Evolutionary conservation across 106 monocot species (phyloP).

Genomic region (Allium fistulosum): DNA sequence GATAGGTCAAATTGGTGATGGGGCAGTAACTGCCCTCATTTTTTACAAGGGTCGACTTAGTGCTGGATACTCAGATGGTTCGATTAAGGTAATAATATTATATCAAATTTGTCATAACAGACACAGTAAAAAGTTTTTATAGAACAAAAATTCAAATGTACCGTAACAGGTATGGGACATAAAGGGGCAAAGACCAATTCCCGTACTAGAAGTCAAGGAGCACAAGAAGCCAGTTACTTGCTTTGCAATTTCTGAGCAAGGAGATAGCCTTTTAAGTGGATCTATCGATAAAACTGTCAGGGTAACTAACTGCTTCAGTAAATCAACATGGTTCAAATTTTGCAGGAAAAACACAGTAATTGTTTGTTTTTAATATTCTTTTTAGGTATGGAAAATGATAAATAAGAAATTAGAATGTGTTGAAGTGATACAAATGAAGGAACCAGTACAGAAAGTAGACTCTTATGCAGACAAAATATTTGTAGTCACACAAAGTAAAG

Average conservation of each 20-base stretch:
- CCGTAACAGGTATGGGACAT: slow-evolving; percentile 77
- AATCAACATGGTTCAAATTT: not conserved
- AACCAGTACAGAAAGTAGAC: slow-evolving; percentile 57
- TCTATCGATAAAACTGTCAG: slow-evolving; percentile 77
- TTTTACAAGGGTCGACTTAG: slow-evolving; percentile 80
- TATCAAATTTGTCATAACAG: not conserved
- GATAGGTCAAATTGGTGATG: slow-evolving; percentile 56
- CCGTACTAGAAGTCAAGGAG: slow-evolving; percentile 62
- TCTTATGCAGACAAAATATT: slow-evolving; percentile 57
- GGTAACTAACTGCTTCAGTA: slow-evolving; percentile 23
- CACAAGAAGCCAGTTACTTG: slow-evolving; percentile 78
- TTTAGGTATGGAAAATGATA: slow-evolving; percentile 78
- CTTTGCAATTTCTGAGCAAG: slow-evolving; percentile 61
- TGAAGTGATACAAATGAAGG: slow-evolving; percentile 76
- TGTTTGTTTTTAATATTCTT: not conserved
- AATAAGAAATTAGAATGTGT: slow-evolving; percentile 65
- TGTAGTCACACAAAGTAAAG: slow-evolving; percentile 44
- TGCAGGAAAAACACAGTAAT: not conserved
- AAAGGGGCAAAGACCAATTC: slow-evolving; percentile 55
- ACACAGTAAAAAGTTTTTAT: not conserved
- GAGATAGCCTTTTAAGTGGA: slow-evolving; percentile 81
- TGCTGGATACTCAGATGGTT: slow-evolving; percentile 74
- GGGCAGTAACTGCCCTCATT: slow-evolving; percentile 68
- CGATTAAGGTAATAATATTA: slow-evolving; percentile 64
- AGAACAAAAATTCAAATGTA: not conserved